These are phyloP conservation scores for Cladophialophora immunda DNA, from an alignment of 2,329 filamentous ascomycete genomes.

Conservation along the genomic window DNA sequence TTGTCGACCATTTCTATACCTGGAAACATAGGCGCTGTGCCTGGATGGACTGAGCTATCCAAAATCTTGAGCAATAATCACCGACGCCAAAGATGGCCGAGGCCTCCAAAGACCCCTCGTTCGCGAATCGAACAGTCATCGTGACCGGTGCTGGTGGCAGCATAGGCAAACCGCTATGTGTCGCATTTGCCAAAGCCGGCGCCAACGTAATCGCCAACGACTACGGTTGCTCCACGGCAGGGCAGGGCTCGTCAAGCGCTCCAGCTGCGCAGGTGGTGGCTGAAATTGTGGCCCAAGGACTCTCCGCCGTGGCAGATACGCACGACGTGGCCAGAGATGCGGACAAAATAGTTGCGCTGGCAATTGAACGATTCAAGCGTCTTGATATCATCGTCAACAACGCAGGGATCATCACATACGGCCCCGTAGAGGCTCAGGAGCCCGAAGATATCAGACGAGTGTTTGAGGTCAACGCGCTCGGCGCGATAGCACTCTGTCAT, in stretches of 20 bases:
- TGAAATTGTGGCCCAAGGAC: no score
- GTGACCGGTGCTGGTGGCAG: constrained; percentile 86
- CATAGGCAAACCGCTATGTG: no score
- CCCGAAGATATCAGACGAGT: background rate
- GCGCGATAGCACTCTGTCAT: constrained; percentile 90
- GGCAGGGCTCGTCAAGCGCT: constrained; percentile 84
- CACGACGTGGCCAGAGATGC: no score
- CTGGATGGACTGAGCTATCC: no score
- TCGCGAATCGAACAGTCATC: constrained; percentile 84
- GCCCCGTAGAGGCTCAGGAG: background rate
- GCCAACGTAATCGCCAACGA: no score
- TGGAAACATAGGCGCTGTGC: no score
- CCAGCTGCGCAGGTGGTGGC: constrained; percentile 71
- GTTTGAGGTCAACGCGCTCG: constrained; percentile 85
- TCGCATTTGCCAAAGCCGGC: no score
- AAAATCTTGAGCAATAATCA: no score
- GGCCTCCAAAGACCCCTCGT: background rate
- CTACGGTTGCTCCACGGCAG: constrained; percentile 89
- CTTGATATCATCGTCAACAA: constrained; percentile 18
- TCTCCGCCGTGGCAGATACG: no score
- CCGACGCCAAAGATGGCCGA: background rate
- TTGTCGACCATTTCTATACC: no score
- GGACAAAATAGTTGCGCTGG: no score
- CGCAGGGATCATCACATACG: background rate
- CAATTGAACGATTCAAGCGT: background rate